phyloP scores from a whole-genome alignment of 805 yeast genomes.

The Saturnispora bothae region DNA sequence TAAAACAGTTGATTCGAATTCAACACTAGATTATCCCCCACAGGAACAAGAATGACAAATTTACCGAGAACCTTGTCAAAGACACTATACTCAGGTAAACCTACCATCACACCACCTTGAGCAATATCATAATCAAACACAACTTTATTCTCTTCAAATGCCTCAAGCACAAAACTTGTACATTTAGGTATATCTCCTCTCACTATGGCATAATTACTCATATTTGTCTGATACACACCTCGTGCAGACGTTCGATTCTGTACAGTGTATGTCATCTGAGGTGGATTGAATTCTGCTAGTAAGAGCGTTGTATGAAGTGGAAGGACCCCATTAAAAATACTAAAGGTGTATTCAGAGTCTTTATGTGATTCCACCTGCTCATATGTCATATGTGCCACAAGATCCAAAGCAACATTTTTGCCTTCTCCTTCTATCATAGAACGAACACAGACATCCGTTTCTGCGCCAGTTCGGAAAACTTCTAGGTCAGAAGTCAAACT shows the following conservation, averaged over 20 bases:
- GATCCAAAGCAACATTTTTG: neutral
- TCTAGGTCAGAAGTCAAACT: slow-evolving; percentile 8
- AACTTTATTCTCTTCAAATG: slow-evolving; percentile 43
- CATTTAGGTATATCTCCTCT: slow-evolving; percentile 22
- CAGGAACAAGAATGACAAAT: slow-evolving; percentile 41
- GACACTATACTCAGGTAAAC: slow-evolving; percentile 52
- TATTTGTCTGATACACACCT: slow-evolving; percentile 39
- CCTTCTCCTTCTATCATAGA: too few species aligned
- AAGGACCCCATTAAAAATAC: slow-evolving; percentile 41
- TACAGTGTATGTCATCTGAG: slow-evolving; percentile 36
- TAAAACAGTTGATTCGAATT: slow-evolving; percentile 21
- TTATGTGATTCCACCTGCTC: too few species aligned
- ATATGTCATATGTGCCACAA: too few species aligned
- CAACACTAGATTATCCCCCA: slow-evolving; percentile 22
- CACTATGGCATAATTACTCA: too few species aligned
- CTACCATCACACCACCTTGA: slow-evolving; percentile 13
- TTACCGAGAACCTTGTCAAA: slow-evolving; percentile 63
- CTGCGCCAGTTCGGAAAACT: neutral
- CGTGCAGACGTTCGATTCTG: slow-evolving; percentile 71
- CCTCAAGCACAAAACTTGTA: slow-evolving; percentile 42
- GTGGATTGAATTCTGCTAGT: slow-evolving; percentile 28
- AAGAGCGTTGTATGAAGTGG: slow-evolving; percentile 67
- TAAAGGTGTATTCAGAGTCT: too few species aligned
- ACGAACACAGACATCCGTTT: too few species aligned
- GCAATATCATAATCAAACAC: slow-evolving; percentile 33